These are phyloP conservation scores for Vigna radiata DNA, from an alignment of 306 rosid genomes.

Conservation along the genomic window DNA sequence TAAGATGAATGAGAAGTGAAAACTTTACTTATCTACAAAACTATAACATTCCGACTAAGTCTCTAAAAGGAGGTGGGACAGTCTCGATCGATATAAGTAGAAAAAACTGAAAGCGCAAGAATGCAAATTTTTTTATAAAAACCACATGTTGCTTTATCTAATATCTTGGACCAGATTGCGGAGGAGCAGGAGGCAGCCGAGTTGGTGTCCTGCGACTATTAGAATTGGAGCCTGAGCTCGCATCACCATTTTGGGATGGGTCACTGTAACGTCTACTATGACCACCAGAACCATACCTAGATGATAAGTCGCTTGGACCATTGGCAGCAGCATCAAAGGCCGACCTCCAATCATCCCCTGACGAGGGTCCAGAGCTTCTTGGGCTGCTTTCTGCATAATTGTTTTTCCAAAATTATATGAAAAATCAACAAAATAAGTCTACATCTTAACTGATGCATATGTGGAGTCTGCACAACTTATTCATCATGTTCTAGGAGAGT, in stretches of 20 bases:
- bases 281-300: constrained; percentile 61
- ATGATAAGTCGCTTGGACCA: constrained; percentile 50
- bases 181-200: constrained; percentile 65
- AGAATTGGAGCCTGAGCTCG: constrained; percentile 53
- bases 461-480: neutral
- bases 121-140: constrained; percentile 34
- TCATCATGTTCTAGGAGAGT: constrained; percentile 1
- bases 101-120: constrained; percentile 43
- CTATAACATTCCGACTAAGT: constrained; percentile 47
- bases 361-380: constrained; percentile 46
- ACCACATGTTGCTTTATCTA: constrained; percentile 46
- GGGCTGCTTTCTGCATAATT: constrained; percentile 58
- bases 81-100: constrained; percentile 38
- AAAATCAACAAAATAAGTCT: constrained; percentile 6
- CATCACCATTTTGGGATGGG: constrained; percentile 64
- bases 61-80: constrained; percentile 37
- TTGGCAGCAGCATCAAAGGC: constrained; percentile 70
- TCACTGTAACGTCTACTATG: constrained; percentile 63
- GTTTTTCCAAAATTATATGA: constrained; percentile 21
- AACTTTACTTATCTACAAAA: constrained; percentile 58
- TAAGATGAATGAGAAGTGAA: constrained; percentile 40
- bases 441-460: constrained; percentile 15
- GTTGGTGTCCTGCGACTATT: constrained; percentile 61
- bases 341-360: constrained; percentile 66
- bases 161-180: constrained; percentile 56